phyloP scores from a whole-genome alignment of 2,329 filamentous ascomycete species.

The Cercospora sojina region DNA sequence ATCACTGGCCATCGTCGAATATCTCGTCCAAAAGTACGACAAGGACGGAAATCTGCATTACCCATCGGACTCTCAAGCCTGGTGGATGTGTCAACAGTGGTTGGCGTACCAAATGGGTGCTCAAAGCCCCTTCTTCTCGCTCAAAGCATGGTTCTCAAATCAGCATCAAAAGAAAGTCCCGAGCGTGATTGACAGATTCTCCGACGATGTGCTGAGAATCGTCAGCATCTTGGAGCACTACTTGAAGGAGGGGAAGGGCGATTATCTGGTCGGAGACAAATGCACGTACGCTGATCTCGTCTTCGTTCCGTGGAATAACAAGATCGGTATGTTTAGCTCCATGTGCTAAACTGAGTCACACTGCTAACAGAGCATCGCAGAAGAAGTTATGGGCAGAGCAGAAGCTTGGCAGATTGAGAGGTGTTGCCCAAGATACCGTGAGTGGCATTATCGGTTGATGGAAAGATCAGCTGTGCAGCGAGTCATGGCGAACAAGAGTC shows the following conservation, averaged over 20 bases:
- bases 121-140: conserved; percentile 45
- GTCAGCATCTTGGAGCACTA: conserved; percentile 46
- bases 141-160: conserved; percentile 45
- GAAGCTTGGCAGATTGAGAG: not conserved
- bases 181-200: conserved; percentile 48
- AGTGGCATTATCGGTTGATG: not conserved
- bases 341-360: not conserved
- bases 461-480: not conserved
- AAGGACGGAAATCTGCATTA: conserved; percentile 31
- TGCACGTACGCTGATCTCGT: conserved; percentile 44
- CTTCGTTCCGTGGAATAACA: conserved; percentile 5
- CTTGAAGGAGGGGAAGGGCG: conserved; percentile 36
- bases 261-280: conserved; percentile 48
- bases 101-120: conserved; percentile 37
- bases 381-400: not conserved
- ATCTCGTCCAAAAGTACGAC: conserved; percentile 39
- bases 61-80: conserved; percentile 19
- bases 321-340: not conserved
- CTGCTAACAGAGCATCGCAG: not conserved
- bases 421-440: not conserved
- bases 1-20: conserved; percentile 34
- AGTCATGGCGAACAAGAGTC: not conserved
- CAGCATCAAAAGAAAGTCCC: conserved; percentile 44
- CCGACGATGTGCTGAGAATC: conserved; percentile 48
- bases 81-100: conserved; percentile 30